Evolutionary conservation across 1,139 yeast species (phyloP).

Genomic region (Suhomyces bokatorum): DNA sequence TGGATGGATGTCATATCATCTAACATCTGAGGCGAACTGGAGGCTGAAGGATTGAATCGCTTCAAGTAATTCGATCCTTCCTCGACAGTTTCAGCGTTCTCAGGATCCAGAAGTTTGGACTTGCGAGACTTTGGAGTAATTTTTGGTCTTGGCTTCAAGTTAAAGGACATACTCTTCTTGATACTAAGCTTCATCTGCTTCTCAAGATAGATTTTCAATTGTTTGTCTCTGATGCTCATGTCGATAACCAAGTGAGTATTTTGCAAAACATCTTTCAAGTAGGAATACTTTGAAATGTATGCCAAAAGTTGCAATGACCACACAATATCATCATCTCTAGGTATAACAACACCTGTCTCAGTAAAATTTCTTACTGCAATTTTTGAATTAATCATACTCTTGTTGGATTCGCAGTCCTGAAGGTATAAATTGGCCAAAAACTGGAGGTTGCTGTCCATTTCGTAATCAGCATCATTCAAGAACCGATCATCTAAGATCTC

Average conservation of each 20-base stretch:
- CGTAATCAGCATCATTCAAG: slow-evolving; percentile 36
- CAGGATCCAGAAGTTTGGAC: slow-evolving; percentile 10
- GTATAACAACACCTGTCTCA: slow-evolving; percentile 72
- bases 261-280: slow-evolving; percentile 71
- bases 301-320: slow-evolving; percentile 93
- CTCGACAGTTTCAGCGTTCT: slow-evolving; percentile 5
- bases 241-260: slow-evolving; percentile 63
- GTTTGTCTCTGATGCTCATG: slow-evolving; percentile 52
- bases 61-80: slow-evolving; percentile 21
- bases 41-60: slow-evolving; percentile 38
- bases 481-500: slow-evolving; percentile 39
- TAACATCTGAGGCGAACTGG: slow-evolving; percentile 46
- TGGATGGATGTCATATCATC: slow-evolving; percentile 34
- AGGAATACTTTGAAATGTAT: slow-evolving; percentile 87
- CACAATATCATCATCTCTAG: slow-evolving; percentile 88
- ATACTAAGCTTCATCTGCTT: slow-evolving; percentile 38
- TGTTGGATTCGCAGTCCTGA: slow-evolving; percentile 37
- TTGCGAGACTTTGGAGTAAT: slow-evolving; percentile 41
- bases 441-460: slow-evolving; percentile 47
- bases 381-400: slow-evolving; percentile 30
- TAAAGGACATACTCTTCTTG: slow-evolving; percentile 32
- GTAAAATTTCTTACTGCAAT: slow-evolving; percentile 64
- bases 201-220: slow-evolving; percentile 40
- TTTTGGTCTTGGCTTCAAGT: slow-evolving; percentile 30
- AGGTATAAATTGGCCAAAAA: slow-evolving; percentile 45